Conservation (phyloP, 2,329 filamentous ascomycete species). For the Pseudocercospora musae region DNA sequence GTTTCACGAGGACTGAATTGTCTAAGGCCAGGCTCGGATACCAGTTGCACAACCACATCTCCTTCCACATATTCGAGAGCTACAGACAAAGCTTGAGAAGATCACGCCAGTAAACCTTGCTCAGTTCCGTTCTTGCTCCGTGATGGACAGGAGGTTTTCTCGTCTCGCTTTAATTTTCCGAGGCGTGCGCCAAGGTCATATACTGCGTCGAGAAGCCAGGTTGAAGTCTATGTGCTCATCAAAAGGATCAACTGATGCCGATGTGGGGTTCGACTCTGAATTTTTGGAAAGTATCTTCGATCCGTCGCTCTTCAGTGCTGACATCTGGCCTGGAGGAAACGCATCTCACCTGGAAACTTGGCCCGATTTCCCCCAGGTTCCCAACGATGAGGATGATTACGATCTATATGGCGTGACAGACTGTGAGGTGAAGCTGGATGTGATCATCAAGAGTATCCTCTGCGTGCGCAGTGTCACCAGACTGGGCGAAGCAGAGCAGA, state of each 20-base stretch:
- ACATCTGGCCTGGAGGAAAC: slow-evolving; percentile 1
- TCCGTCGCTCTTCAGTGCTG: slow-evolving; percentile 4
- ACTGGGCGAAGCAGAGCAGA: not conserved
- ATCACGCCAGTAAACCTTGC: not conserved
- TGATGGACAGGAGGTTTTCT: slow-evolving; percentile 10
- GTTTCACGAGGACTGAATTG: not conserved
- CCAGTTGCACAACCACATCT: not conserved
- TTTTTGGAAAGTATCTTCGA: slow-evolving; percentile 6
- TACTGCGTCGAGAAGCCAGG: not conserved
- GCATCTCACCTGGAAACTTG: not conserved
- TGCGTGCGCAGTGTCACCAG: not conserved
- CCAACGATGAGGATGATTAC: not conserved
- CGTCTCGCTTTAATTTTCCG: slow-evolving; percentile 12
- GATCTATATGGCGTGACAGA: slow-evolving; percentile 2
- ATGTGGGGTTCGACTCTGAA: slow-evolving; percentile 5
- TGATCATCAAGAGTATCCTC: not conserved
- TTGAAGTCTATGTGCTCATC: not conserved
- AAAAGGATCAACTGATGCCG: not conserved
- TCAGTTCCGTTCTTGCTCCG: slow-evolving; percentile 7
- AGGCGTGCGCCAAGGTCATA: not conserved
- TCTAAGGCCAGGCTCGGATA: not conserved
- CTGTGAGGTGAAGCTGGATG: not conserved
- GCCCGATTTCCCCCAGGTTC: not conserved
- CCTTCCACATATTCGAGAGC: not conserved
- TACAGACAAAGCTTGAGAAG: not conserved